These are phyloP conservation scores for Trypanosomatidae sp. DNA, from an alignment of 208 protist genomes.

Conservation along the genomic window DNA sequence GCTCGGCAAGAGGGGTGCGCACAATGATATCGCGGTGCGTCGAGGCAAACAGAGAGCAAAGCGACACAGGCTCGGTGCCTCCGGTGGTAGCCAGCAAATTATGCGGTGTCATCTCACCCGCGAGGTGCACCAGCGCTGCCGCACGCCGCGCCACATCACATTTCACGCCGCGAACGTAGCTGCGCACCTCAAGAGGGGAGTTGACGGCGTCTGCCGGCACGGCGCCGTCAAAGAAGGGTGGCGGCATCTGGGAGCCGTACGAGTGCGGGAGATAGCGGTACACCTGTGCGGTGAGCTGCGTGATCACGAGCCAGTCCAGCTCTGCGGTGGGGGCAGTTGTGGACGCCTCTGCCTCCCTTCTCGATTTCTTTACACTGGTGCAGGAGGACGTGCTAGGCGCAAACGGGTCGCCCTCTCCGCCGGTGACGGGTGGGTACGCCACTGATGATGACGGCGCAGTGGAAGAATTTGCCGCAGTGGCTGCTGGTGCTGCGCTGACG, in stretches of 20 bases:
- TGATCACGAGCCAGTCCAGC: constrained; percentile 47
- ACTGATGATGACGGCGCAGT: constrained; percentile 4
- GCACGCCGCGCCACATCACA: constrained; percentile 40
- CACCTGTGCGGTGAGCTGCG: constrained; percentile 76
- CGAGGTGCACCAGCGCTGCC: constrained; percentile 30
- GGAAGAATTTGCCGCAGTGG: background rate
- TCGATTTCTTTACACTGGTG: constrained; percentile 10
- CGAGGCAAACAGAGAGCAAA: background rate
- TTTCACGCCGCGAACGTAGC: constrained; percentile 51
- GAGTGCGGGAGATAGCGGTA: constrained; percentile 83
- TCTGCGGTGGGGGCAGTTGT: background rate
- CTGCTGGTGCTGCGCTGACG: background rate
- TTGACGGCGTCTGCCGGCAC: constrained; percentile 9
- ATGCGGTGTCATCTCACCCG: background rate
- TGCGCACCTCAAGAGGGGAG: constrained; percentile 20
- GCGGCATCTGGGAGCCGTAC: constrained; percentile 83
- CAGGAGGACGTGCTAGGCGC: background rate
- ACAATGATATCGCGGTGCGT: constrained; percentile 24
- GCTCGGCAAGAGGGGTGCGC: constrained; percentile 18
- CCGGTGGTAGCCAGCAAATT: background rate
- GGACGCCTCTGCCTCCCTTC: background rate
- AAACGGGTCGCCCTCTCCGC: constrained; percentile 1
- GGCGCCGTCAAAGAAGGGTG: constrained; percentile 54
- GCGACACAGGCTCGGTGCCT: constrained; percentile 7
- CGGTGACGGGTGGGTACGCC: constrained; percentile 11